Evolutionary conservation across 1,284 basidiomycete genomes (phyloP).

Genomic region (Marasmius tenuissimus): DNA sequence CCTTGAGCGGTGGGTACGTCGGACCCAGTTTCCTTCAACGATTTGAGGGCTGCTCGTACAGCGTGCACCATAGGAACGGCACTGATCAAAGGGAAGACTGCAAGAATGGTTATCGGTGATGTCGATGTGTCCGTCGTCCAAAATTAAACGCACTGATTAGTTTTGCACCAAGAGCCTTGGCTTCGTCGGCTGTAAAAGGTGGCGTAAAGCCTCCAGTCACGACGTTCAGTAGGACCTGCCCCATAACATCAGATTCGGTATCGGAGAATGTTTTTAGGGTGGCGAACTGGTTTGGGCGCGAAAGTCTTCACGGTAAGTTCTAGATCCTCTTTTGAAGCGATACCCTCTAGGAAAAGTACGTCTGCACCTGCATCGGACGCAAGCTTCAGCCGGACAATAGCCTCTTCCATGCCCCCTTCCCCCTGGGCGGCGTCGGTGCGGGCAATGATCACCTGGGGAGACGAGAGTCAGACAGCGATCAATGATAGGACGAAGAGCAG

Average conservation of each 20-base stretch:
- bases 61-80: constrained; percentile 34
- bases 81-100: constrained; percentile 38
- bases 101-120: background rate
- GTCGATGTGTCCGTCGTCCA: too few relatives aligned
- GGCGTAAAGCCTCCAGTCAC: constrained; percentile 44
- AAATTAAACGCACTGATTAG: constrained; percentile 30
- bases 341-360: constrained; percentile 42
- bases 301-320: constrained; percentile 31
- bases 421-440: constrained; percentile 45
- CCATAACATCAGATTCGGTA: background rate
- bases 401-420: constrained; percentile 36
- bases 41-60: constrained; percentile 34
- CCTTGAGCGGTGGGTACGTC: constrained; percentile 30
- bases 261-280: background rate
- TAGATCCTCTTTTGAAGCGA: constrained; percentile 36
- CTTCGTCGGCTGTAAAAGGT: constrained; percentile 38
- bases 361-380: constrained; percentile 40
- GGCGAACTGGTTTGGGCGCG: constrained; percentile 33
- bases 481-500: background rate
- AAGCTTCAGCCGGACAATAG: constrained; percentile 37
- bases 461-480: background rate
- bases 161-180: constrained; percentile 38
- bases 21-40: constrained; percentile 35
- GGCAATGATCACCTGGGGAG: constrained; percentile 37
- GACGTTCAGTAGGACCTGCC: constrained; percentile 38